Conservation (phyloP, 768 basidiomycete species). For the Neoboletus magnificus region DNA sequence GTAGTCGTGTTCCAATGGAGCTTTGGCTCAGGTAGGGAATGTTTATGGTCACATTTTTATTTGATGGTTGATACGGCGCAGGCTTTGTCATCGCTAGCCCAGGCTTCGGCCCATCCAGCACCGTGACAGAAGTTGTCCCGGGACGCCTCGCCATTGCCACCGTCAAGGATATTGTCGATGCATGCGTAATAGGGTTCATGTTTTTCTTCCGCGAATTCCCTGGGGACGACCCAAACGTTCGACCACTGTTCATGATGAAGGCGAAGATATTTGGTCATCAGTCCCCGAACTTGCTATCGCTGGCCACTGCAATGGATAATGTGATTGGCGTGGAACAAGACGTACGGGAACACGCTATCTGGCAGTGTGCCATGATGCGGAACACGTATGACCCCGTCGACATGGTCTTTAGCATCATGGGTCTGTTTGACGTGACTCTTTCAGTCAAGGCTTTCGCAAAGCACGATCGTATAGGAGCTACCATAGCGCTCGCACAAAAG, state of each 20-base stretch:
- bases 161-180: not conserved
- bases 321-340: not conserved
- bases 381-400: not conserved
- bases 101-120: not conserved
- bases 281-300: not conserved
- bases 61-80: not conserved
- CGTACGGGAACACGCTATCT: not conserved
- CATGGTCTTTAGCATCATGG: constrained; percentile 1
- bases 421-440: not conserved
- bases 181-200: not conserved
- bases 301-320: not conserved
- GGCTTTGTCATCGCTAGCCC: not conserved
- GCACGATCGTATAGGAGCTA: not conserved
- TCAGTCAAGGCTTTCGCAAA: not conserved
- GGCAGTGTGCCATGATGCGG: constrained; percentile 1
- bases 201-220: not conserved
- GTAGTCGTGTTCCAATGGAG: not conserved
- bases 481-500: not conserved
- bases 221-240: not conserved
- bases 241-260: not conserved
- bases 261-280: not conserved
- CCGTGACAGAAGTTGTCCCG: not conserved
- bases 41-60: too few species aligned
- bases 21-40: not conserved
- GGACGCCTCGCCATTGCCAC: not conserved